Evolutionary conservation across 257 asterid genomes (phyloP).

Genomic region (Solanum medicagineum): DNA sequence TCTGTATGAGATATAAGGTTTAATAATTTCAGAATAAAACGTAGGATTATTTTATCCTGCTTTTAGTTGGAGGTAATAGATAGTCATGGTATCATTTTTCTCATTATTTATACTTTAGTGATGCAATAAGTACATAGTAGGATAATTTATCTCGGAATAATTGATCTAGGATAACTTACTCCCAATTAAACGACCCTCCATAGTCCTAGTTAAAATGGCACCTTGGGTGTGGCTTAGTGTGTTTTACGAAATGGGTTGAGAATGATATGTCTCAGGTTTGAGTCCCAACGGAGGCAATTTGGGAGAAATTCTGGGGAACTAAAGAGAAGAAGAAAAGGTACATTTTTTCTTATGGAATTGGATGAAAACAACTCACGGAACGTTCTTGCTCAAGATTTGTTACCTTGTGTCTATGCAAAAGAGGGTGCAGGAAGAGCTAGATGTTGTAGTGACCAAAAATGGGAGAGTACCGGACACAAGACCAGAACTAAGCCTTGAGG

Average conservation of each 20-base stretch:
- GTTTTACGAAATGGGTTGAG: background rate
- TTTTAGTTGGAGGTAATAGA: too few species aligned
- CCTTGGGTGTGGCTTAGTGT: background rate
- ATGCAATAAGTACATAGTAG: too few species aligned
- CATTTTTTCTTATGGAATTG: background rate
- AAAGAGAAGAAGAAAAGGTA: background rate
- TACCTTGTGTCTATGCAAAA: background rate
- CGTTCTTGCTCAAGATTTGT: background rate
- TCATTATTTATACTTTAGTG: too few species aligned
- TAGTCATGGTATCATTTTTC: too few species aligned
- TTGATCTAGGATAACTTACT: too few species aligned
- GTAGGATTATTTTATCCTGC: too few species aligned
- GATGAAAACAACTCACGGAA: background rate
- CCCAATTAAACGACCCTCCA: too few species aligned
- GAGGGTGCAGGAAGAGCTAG: background rate
- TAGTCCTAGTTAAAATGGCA: background rate
- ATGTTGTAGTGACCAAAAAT: background rate
- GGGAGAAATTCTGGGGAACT: background rate
- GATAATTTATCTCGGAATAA: too few species aligned
- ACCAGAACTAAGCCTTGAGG: too few species aligned
- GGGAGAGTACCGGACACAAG: too few species aligned
- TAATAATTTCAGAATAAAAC: too few species aligned
- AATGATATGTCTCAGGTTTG: background rate
- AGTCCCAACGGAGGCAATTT: background rate
- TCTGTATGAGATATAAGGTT: too few species aligned